phyloP scores from a whole-genome alignment of 805 yeast species.

The Ogataea corticis region DNA sequence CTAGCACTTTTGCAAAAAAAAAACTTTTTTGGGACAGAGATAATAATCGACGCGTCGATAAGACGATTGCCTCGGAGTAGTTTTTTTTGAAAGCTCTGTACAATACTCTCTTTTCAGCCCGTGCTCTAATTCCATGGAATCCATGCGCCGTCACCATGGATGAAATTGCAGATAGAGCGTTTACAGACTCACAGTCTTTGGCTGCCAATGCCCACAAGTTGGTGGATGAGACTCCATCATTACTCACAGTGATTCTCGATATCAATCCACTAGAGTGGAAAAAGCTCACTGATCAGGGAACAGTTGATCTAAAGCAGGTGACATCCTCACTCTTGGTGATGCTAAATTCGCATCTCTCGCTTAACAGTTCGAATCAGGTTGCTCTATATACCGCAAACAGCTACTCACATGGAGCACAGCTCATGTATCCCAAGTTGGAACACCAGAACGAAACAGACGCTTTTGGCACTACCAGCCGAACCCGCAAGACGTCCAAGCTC shows the following conservation, averaged over 20 bases:
- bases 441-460: conserved; percentile 12
- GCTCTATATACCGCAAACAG: conserved; percentile 79
- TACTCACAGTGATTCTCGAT: conserved; percentile 77
- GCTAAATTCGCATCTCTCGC: conserved; percentile 83
- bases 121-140: too few species aligned
- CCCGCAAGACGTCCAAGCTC: conserved; percentile 15
- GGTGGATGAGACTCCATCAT: conserved; percentile 72
- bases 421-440: conserved; percentile 60
- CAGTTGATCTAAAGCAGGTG: conserved; percentile 56
- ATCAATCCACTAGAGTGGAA: conserved; percentile 73
- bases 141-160: conserved; percentile 45
- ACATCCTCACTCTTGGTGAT: conserved; percentile 69
- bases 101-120: too few species aligned
- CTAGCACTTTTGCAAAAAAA: conserved; percentile 6
- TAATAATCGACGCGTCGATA: conserved; percentile 2
- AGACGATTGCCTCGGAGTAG: not conserved
- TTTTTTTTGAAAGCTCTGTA: not conserved
- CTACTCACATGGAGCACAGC: conserved; percentile 52
- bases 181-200: conserved; percentile 32
- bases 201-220: conserved; percentile 19
- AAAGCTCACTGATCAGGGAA: conserved; percentile 38
- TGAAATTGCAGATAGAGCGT: conserved; percentile 63
- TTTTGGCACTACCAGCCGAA: conserved; percentile 2
- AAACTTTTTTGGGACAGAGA: too few species aligned
- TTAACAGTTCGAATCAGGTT: conserved; percentile 81